Base-by-base conservation (phyloP, 805 yeast species). In the Schwanniomyces vanrijiae region DNA sequence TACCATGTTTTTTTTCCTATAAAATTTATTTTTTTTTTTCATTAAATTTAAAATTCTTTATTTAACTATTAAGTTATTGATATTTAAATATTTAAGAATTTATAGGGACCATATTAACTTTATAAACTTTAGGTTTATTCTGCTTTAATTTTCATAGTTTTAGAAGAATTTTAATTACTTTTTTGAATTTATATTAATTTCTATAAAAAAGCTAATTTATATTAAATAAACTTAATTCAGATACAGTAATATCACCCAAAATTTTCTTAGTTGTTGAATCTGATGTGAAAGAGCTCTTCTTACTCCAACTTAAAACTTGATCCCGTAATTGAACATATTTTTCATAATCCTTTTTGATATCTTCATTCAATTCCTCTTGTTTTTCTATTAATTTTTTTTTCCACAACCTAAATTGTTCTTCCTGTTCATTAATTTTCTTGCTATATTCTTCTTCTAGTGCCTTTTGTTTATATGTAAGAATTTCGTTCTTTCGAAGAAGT, bases 341-440 rank as follows among this genome's bases (percentile, higher is more conserved):
- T 13, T 55, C 55, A 50, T 76, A 77, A 42, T 69, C 50, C 9
- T 53, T 58, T 46, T 77, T 82, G 47, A 86, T 75, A 45, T 80
- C 86, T 38, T 68, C 62, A 54, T 84, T 84, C 52, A 81, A 76
- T 44, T 62, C 62, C n/a, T 66, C 69, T 62, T 86, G 90, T 56
- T 78, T 78, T 16, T 69, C 71, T 42, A 77, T 70, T 41, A 86
- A 66, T 0, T 78, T 78, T 46, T 62, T 65, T 56, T 82, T 82
- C 88, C 89, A 83, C 26, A 77, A 81, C 56, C 77, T 78, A 52
- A 84, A 84, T 51, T 78, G 76, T 40, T 60, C 65, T 50, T 84
- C 88, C 58, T 85, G 85, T 3, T 56, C 46, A 11, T 64, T 59
- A 37, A 81, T 75, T 20, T 72, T 59, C 16, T 68, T 75, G 19